Conservation (phyloP, 1,139 yeast species). For the Suhomyces terraborum region DNA sequence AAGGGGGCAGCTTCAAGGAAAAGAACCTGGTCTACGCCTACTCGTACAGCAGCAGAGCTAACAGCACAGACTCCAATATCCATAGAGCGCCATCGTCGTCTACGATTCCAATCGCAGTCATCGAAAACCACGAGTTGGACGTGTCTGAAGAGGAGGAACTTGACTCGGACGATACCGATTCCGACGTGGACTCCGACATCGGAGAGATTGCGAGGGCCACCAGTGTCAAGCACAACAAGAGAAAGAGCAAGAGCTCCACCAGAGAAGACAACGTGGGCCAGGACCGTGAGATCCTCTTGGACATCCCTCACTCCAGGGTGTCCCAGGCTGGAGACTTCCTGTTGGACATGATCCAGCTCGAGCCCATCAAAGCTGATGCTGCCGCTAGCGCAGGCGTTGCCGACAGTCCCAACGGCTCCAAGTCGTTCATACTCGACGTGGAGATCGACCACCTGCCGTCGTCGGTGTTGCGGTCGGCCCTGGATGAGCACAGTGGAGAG, state of each 20-base stretch:
- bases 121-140: conserved; percentile 20
- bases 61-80: conserved; percentile 9
- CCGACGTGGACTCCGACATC: conserved; percentile 51
- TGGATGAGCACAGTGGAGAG: conserved; percentile 20
- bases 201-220: conserved; percentile 51
- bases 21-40: conserved; percentile 1
- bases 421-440: conserved; percentile 41
- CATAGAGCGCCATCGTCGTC: conserved; percentile 4
- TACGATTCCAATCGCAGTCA: conserved; percentile 7
- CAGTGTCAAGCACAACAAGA: conserved; percentile 30
- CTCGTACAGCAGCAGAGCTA: conserved; percentile 9
- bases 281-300: conserved; percentile 21
- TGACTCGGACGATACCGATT: conserved; percentile 23
- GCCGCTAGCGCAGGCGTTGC: conserved; percentile 3
- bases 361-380: conserved; percentile 10
- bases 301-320: conserved; percentile 3
- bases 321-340: conserved; percentile 11
- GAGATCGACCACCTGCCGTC: conserved; percentile 29
- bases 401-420: conserved; percentile 17
- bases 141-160: neutral
- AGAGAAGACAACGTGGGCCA: conserved; percentile 7
- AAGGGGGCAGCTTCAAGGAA: conserved; percentile 1
- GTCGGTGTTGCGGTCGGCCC: neutral
- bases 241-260: neutral
- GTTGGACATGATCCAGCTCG: conserved; percentile 13